phyloP scores from a whole-genome alignment of 139 green algal species.

The Gonium pectorale region DNA sequence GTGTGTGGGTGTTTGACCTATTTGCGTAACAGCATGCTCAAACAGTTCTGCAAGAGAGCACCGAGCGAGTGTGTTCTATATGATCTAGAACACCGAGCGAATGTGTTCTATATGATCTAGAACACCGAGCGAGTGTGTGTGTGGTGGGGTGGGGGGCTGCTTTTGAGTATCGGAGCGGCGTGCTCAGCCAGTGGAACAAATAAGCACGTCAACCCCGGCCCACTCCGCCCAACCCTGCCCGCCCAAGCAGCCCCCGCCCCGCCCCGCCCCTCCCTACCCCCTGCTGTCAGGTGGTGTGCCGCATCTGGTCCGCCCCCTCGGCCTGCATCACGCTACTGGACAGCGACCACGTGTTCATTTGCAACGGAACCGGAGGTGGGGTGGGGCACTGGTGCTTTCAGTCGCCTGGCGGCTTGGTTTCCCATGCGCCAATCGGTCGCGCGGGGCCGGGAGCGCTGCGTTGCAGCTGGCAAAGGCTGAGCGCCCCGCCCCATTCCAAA shows the following conservation, averaged over 20 bases:
- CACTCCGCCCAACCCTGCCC: background rate
- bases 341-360: constrained; percentile 43
- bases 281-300: constrained; percentile 22
- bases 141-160: background rate
- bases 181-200: background rate
- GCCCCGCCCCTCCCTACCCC: background rate
- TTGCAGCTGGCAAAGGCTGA: no score
- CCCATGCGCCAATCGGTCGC: no score
- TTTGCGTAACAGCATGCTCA: no score
- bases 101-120: background rate
- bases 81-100: background rate
- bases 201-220: background rate
- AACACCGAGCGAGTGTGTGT: background rate
- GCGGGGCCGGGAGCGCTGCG: no score
- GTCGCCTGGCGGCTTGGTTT: no score
- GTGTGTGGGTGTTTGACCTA: background rate
- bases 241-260: background rate
- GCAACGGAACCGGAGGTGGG: constrained; percentile 22
- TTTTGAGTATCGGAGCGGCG: background rate
- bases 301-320: constrained; percentile 23
- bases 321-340: constrained; percentile 46
- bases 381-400: no score
- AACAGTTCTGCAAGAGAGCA: background rate
- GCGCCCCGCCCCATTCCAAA: no score
- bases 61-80: background rate